Base-by-base conservation (phyloP, 2,329 filamentous ascomycete species). In the Claviceps maximensis region DNA sequence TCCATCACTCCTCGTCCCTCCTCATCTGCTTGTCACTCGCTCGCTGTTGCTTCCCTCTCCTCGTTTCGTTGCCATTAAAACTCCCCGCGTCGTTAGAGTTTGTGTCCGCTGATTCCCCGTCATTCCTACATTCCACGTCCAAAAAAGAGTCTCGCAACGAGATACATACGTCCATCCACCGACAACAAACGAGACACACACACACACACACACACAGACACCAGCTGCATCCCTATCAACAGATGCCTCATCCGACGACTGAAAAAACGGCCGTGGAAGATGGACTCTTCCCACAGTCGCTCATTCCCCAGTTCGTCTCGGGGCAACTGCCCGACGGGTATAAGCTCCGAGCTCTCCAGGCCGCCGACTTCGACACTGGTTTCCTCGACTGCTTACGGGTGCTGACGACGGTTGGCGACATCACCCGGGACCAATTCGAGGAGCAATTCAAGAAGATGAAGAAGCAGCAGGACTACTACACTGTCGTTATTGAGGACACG, bases 341-440 rank as follows among this genome's bases (percentile, higher is more conserved):
- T 75, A 80, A 76, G 29, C 79, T 95, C 64, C 89, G 93, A 27
- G 83, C 91, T 0, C 77, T 97, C 49, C 81, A 84, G 61, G 80
- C 80, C 60, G 78, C 77, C 61, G 93, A 98, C 71, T 95, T 84
- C 71, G 73, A 79, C 53, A 78, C 77, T 36, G 89, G 89, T 57
- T 96, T 95, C 69, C 83, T 98, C 61, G 89, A 95, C 65, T 91
- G 93, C 56, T 75, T 98, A 58, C 82, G 89, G 47, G 89, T 96
- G 40, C 76, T 98, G 62, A 97, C 93, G 2, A 93, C 87, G 8
- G 91, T 97, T 25, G 93, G 93, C 58, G 89, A 96, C 56, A 84
- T 96, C 60, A 78, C 76, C 48, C 78, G 86, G 66, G 78, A 81
- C 55, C 77, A 81, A 56, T 97, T 91, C 75, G 77, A 82, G 61